Percentiles rank a stretch among this genome's conserved stretches.
Evolutionary conservation across 1,284 basidiomycete species (phyloP).

Genomic region (Mycena sp.): DNA sequence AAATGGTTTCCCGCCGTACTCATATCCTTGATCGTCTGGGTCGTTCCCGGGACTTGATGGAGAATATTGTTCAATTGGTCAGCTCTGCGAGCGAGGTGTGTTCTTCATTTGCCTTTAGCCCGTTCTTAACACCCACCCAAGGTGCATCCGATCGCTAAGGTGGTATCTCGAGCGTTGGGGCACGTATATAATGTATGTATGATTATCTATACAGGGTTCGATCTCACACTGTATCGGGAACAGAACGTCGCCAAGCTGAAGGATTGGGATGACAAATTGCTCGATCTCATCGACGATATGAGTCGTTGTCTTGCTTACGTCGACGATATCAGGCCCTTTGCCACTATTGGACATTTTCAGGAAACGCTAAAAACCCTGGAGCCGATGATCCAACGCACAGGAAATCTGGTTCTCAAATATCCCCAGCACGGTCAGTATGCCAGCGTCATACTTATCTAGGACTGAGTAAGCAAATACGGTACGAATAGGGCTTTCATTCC

Average conservation of each 20-base stretch:
- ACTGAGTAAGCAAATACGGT: background rate
- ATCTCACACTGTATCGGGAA: background rate
- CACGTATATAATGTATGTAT: conserved; percentile 10
- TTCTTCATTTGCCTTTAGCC: background rate
- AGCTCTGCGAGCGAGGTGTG: conserved; percentile 12
- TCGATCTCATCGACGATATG: conserved; percentile 19
- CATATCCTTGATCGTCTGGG: conserved; percentile 6
- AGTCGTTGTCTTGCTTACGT: background rate
- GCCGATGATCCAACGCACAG: conserved; percentile 2
- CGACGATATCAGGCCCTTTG: background rate
- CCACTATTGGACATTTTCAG: background rate
- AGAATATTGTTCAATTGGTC: background rate
- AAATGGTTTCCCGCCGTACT: background rate
- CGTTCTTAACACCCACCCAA: background rate
- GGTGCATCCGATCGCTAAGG: conserved; percentile 16
- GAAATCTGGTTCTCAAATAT: conserved; percentile 16
- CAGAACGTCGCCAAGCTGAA: conserved; percentile 3
- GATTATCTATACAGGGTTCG: background rate
- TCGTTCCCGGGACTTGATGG: background rate
- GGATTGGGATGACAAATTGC: conserved; percentile 15
- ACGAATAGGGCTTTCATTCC: background rate
- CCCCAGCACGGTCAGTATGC: conserved; percentile 1
- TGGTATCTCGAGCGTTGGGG: background rate
- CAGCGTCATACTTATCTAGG: background rate
- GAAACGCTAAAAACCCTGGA: background rate